A percentile compares a stretch with the other conserved stretches of the same genome.
Evolutionary conservation across 2,329 filamentous ascomycete genomes (phyloP).

Genomic region (Achaetomium macrosporum): DNA sequence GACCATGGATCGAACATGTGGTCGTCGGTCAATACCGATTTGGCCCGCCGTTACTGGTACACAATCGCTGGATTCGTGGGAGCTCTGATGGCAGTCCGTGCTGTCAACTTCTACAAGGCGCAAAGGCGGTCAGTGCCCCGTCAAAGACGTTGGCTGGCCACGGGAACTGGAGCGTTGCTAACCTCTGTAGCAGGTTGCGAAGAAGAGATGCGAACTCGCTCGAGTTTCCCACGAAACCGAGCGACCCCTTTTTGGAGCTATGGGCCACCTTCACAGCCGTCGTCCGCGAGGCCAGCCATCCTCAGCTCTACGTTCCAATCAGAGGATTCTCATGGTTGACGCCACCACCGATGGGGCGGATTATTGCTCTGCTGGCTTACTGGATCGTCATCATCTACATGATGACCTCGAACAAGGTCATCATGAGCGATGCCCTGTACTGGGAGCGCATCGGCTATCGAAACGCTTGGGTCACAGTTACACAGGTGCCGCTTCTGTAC

Average conservation of each 20-base stretch:
- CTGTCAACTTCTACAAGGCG: constrained; percentile 39
- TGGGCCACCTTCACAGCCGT: constrained; percentile 57
- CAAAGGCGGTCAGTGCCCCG: constrained; percentile 36
- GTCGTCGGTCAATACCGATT: constrained; percentile 41
- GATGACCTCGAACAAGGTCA: constrained; percentile 42
- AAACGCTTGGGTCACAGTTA: constrained; percentile 60
- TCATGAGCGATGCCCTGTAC: constrained; percentile 49
- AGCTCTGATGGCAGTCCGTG: constrained; percentile 36
- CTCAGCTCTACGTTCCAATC: constrained; percentile 45
- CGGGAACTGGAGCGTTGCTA: background rate
- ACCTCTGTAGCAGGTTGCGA: constrained; percentile 38
- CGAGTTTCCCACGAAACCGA: constrained; percentile 48
- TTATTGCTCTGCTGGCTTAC: constrained; percentile 49
- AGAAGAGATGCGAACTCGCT: constrained; percentile 39
- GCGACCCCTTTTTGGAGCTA: constrained; percentile 38
- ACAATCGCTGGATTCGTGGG: constrained; percentile 46
- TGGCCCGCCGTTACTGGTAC: constrained; percentile 56
- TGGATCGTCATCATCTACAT: constrained; percentile 55
- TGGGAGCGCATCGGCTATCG: constrained; percentile 63
- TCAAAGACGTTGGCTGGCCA: background rate
- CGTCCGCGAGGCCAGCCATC: constrained; percentile 50
- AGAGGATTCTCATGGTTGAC: constrained; percentile 49
- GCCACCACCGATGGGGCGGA: constrained; percentile 52
- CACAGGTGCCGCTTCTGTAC: constrained; percentile 59
- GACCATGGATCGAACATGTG: constrained; percentile 32